Base-by-base conservation (phyloP, 2,329 filamentous ascomycete genomes). In the Arthrobotrys megalospora region DNA sequence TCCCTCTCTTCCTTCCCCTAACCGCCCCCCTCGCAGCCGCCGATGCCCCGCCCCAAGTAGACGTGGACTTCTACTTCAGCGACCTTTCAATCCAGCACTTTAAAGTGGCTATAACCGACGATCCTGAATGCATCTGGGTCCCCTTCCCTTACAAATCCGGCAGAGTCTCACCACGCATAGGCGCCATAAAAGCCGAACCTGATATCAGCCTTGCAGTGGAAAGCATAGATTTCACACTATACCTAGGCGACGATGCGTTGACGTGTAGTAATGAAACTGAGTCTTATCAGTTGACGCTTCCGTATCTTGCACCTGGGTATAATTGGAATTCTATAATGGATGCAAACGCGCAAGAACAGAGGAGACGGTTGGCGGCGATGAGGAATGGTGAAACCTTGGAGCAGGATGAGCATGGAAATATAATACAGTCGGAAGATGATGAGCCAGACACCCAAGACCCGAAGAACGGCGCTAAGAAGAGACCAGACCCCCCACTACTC, bases 51-150 rank as follows among this genome's bases (percentile, higher is more conserved):
- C 45, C 55, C 5, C 24, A 69, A n/a, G 45, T 70, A 36, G 48
- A 28, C 55, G 47, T 76, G n/a, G 52, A 65, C 48, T 19, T 76
- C 64, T 76, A 65, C 48, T 76, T 76, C 32, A 65, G 38, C 16
- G 66, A 77, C 47, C 53, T 66, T n/a, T 52, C 72, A 12, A 50
- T 77, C 48, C 53, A 16, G 6, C 28, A 47, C 10, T 38, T 53
- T 32, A 21, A 41, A 12, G 38, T 70, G 0, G 24, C 50, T 32
- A 28, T 38, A n/a, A 50, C 41, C 28, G 14, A 48, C 8, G 10
- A 45, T 2, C 28, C 65, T 12, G 19, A 36, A 19, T 76, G 72
- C 34, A 58, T 12, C 24, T 48, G 48, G 7, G 60, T 76, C 41
- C 53, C 60, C 38, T 76, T 76, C 47, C 71, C 53, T 1, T 3